Base-by-base conservation (phyloP, 2,329 filamentous ascomycete genomes). In the Fusarium paranaense region DNA sequence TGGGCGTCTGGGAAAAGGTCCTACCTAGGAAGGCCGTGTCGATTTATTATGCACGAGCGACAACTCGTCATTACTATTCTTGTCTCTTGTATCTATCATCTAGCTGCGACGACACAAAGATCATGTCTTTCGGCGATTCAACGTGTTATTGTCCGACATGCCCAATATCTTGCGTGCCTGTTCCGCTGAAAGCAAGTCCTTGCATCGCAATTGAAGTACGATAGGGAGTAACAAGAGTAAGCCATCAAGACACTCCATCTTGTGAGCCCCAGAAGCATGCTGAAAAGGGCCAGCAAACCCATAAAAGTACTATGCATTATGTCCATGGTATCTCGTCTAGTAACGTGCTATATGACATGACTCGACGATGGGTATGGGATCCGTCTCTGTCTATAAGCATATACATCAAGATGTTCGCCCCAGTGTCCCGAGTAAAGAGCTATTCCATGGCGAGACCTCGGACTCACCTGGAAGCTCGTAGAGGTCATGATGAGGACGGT, bases 1-100 rank as follows among this genome's bases (percentile, higher is more conserved):
- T 79, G 78, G 79, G 79, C 78, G 79, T 79, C 76, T 79, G 67
- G 79, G 77, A 76, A 79, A 78, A 77, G 72, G 77, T 66, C 75
- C 45, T 78, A 59, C 75, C 40, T 78, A 59, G 47, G 64, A 68
- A 77, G 74, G 60, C 77, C 71, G 66, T 66, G 69, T 76, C 71
- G 77, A 78, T 79, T 78, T 68, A 79, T 78, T 78, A 76, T 68
- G 58, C 61, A 70, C 67, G 68, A 45, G 63, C 69, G 37, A 56
- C 42, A 62, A 59, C 72, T 62, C 38, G 47, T 32, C 40, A 57
- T 42, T 27, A 32, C n/a, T 33, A 38, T 14, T 35, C 16, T 58
- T 16, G n/a, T 64, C 45, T 52, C 32, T 62, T 52, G 40, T 61
- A 47, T 59, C 52, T 56, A 33, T 56, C 52, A 32, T 33, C 32